A percentile compares a stretch with the other conserved stretches of the same genome.
phyloP scores from a whole-genome alignment of 805 yeast species.

The Ogataea pini region DNA sequence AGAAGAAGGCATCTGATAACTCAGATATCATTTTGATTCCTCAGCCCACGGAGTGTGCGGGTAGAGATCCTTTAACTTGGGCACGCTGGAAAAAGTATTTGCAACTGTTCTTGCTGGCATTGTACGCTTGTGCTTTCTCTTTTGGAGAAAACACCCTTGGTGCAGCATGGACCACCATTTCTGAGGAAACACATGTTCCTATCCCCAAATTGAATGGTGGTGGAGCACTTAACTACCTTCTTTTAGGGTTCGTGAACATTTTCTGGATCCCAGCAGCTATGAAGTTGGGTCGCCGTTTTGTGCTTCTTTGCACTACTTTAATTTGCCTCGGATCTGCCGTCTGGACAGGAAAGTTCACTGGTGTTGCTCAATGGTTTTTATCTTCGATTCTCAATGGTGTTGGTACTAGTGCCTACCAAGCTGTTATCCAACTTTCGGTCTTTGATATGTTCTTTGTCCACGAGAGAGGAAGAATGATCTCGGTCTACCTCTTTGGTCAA shows the following conservation, averaged over 20 bases:
- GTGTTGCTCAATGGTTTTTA: slow-evolving; percentile 20
- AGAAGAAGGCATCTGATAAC: slow-evolving; percentile 4
- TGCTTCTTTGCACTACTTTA: slow-evolving; percentile 14
- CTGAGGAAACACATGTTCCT: slow-evolving; percentile 15
- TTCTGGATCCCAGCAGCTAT: slow-evolving; percentile 22
- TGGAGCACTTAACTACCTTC: slow-evolving; percentile 17
- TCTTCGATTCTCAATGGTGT: slow-evolving; percentile 14
- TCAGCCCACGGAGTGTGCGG: slow-evolving; percentile 17
- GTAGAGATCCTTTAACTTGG: slow-evolving; percentile 22
- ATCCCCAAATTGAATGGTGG: slow-evolving; percentile 20
- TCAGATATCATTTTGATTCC: slow-evolving; percentile 20
- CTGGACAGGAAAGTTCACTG: slow-evolving; percentile 15
- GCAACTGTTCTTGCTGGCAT: slow-evolving; percentile 16
- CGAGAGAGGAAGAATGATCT: slow-evolving; percentile 27
- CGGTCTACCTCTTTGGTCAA: slow-evolving; percentile 25
- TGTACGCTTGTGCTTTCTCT: slow-evolving; percentile 21
- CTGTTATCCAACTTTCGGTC: slow-evolving; percentile 24
- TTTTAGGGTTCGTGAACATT: slow-evolving; percentile 18
- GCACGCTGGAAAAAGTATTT: slow-evolving; percentile 14
- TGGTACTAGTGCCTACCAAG: slow-evolving; percentile 21
- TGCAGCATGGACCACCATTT: slow-evolving; percentile 19
- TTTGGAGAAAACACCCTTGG: slow-evolving; percentile 22
- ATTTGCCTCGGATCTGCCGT: slow-evolving; percentile 12
- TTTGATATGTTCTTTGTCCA: slow-evolving; percentile 27
- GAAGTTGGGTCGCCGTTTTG: slow-evolving; percentile 21